phyloP scores from a whole-genome alignment of 371 early-diverging fungal genomes.

The Mucor racemosus region DNA sequence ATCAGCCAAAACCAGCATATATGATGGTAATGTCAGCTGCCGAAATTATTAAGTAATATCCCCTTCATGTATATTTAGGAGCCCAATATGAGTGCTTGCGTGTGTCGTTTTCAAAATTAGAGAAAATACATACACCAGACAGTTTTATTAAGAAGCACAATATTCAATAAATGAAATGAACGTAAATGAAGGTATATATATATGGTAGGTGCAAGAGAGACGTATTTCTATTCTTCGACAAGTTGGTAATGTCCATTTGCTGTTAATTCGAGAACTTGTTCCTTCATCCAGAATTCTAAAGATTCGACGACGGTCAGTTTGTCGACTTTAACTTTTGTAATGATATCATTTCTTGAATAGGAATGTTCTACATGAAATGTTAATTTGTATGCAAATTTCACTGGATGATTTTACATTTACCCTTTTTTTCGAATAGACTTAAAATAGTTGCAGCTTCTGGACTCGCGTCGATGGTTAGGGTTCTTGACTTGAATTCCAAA shows the following conservation, averaged over 20 bases:
- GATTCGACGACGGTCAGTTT: slow-evolving; percentile 17
- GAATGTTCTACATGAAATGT: neutral
- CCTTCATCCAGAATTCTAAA: slow-evolving; percentile 31
- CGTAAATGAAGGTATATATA: neutral
- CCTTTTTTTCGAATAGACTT: slow-evolving; percentile 29
- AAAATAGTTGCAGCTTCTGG: slow-evolving; percentile 39
- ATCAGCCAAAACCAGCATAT: no score
- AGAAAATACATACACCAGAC: no score
- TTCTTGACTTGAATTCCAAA: slow-evolving; percentile 28
- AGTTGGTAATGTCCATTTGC: slow-evolving; percentile 25
- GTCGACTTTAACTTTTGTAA: slow-evolving; percentile 1
- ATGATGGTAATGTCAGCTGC: no score
- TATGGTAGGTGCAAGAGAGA: neutral
- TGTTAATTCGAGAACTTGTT: slow-evolving; percentile 23
- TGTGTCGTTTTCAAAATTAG: no score
- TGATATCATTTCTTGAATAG: slow-evolving; percentile 26
- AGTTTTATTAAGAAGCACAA: no score
- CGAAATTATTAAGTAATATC: no score
- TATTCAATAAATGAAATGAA: no score
- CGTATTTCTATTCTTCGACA: slow-evolving; percentile 15
- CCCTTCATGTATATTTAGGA: no score
- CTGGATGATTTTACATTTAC: slow-evolving; percentile 5
- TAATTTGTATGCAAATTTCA: neutral
- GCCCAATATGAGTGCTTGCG: no score
- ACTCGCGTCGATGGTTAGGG: slow-evolving; percentile 14